Conservation (phyloP, 805 yeast genomes). For the Candida michaelii region DNA sequence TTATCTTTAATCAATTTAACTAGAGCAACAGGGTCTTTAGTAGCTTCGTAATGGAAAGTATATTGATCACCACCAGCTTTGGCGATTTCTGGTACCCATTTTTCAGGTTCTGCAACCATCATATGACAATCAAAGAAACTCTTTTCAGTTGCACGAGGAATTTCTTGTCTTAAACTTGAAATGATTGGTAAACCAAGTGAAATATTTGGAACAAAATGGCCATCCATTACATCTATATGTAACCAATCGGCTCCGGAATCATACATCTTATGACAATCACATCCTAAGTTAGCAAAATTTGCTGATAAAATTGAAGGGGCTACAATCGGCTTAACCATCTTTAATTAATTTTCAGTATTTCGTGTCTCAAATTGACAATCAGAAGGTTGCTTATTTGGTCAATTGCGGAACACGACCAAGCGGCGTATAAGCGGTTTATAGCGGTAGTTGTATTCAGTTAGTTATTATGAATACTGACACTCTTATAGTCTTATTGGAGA, state of each 20-base stretch:
- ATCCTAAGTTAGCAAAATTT: conserved; percentile 85
- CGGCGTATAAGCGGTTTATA: too few species aligned
- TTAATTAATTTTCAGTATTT: conserved; percentile 4
- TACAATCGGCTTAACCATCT: conserved; percentile 78
- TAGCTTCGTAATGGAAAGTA: conserved; percentile 94
- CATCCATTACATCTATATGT: conserved; percentile 98
- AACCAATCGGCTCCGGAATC: conserved; percentile 91
- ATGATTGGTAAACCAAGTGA: conserved; percentile 93
- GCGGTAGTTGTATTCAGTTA: too few species aligned
- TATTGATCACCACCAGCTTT: conserved; percentile 94
- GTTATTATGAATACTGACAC: too few species aligned
- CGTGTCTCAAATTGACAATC: too few species aligned
- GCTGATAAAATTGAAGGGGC: conserved; percentile 95
- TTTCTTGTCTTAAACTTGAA: conserved; percentile 66
- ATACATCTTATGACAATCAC: conserved; percentile 81
- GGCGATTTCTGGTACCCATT: conserved; percentile 92
- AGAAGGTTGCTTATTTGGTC: neutral
- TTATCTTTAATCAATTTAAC: conserved; percentile 71
- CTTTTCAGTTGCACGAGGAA: conserved; percentile 61
- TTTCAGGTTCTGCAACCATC: conserved; percentile 94
- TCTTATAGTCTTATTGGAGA: too few species aligned
- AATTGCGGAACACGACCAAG: conserved; percentile 4
- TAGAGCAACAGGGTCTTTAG: conserved; percentile 70
- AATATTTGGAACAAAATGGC: conserved; percentile 96
- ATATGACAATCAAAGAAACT: conserved; percentile 90